A percentile compares a stretch with the other conserved stretches of the same genome.
These are phyloP conservation scores for Delonix regia DNA, from an alignment of 306 rosid species.

Conservation along the genomic window DNA sequence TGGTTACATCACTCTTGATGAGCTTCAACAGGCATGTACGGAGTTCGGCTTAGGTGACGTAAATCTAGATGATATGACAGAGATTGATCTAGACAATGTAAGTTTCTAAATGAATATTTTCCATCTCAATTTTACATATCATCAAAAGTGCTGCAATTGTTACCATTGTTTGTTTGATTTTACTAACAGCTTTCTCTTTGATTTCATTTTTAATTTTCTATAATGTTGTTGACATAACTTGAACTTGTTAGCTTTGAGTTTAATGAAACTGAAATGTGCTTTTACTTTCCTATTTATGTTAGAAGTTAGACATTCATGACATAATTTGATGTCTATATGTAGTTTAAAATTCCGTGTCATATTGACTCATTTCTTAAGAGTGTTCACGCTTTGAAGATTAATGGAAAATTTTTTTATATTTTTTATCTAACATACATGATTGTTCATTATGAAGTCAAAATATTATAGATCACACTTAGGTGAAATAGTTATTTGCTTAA, in stretches of 20 bases:
- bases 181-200: neutral
- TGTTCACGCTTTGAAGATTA: no score
- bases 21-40: constrained; percentile 78
- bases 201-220: neutral
- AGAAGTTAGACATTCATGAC: neutral
- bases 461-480: no score
- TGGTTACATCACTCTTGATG: constrained; percentile 88
- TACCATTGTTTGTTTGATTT: neutral
- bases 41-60: constrained; percentile 85
- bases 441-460: no score
- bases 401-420: no score
- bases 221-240: constrained; percentile 11
- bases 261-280: neutral
- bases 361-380: no score
- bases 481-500: no score
- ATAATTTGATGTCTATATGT: no score
- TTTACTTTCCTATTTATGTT: constrained; percentile 1
- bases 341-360: no score
- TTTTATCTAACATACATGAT: no score
- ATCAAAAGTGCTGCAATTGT: neutral
- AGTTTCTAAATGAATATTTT: constrained; percentile 29
- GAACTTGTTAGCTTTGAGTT: neutral
- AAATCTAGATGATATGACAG: constrained; percentile 72
- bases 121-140: neutral
- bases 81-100: constrained; percentile 84